Evolutionary conservation across 768 basidiomycete genomes (phyloP), one percentile per base, ranked within the genome.

Genomic region (Naganishia onofrii): DNA sequence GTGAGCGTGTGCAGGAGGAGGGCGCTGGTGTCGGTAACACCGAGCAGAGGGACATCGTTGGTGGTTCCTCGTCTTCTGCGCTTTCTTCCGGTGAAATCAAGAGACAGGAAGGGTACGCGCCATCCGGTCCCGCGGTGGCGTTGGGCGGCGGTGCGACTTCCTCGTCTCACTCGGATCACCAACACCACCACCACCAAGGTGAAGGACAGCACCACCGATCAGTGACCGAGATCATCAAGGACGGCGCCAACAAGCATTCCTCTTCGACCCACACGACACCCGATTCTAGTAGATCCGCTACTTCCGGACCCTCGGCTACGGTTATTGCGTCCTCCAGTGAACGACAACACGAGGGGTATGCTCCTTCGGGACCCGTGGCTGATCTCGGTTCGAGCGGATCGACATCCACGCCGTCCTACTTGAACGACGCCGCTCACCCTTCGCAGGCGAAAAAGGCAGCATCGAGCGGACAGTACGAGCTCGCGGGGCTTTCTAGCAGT

Each of bases 1-100:
- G 70, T 55, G 38, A 65, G 73, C 74, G 64, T 72, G 75, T 67
- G 21, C 21, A n/a, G 0, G 19, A 54, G 23, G 48, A 8, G 23
- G 21, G 19, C n/a, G n/a, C n/a, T 21, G 51, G 31, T 9, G 13
- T 6, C 10, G 29, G 56, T 10, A 57, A 21, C 31, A 5, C 34
- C 34, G 34, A 36, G 6, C 34, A 36, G 42, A 42, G 42, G 42
- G 42, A 42, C 15, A 42, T 17, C 15, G 42, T 42, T 42, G 42
- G 42, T 2, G 42, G 42, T 42, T 8, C 7, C 17, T 26, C n/a
- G n/a, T n/a, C 31, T 21, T 19, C 34, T 31, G 29, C 21, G 55
- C 7, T 57, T 21, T 12, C 48, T 51, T n/a, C 48, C n/a, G 23
- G 48, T 7, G 21, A 26, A 23, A n/a, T 17, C 7, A 3, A 51